Percentiles rank a stretch among this genome's conserved stretches.
Evolutionary conservation across 2,329 filamentous ascomycete genomes (phyloP).

Genomic region (Exophiala oligosperma): DNA sequence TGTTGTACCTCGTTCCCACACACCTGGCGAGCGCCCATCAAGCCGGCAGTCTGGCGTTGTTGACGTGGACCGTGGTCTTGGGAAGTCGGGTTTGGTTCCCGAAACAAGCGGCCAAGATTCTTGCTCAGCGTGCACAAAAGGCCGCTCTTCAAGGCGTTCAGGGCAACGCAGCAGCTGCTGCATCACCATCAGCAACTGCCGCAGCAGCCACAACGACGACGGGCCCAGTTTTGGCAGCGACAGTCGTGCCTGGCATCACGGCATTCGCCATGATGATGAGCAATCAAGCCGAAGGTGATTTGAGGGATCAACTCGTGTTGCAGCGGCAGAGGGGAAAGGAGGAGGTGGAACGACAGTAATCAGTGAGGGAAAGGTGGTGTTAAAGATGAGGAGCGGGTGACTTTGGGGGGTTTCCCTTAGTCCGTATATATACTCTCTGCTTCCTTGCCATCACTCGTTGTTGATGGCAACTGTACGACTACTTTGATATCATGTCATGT

Average conservation of each 20-base stretch:
- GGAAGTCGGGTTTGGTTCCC: constrained; percentile 77
- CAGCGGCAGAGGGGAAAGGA: neutral
- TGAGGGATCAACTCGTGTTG: neutral
- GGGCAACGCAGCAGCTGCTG: neutral
- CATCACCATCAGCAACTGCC: neutral
- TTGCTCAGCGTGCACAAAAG: constrained; percentile 10
- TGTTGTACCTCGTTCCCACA: constrained; percentile 91
- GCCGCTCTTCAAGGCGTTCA: no score
- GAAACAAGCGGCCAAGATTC: constrained; percentile 14
- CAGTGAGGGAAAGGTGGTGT: no score
- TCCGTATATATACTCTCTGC: no score
- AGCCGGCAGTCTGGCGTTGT: constrained; percentile 79
- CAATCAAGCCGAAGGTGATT: neutral
- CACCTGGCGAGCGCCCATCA: constrained; percentile 89
- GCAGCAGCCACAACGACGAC: neutral
- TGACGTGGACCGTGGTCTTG: constrained; percentile 79
- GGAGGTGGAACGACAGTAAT: neutral
- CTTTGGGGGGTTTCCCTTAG: no score
- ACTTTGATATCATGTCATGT: no score
- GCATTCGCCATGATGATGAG: constrained; percentile 3
- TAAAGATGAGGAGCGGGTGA: no score
- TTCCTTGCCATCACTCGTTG: no score
- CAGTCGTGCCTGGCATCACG: constrained; percentile 3
- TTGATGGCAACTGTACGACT: neutral
- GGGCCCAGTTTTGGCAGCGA: neutral